These are phyloP conservation scores for Sporothrix luriei DNA, from an alignment of 2,329 filamentous ascomycete genomes.

Conservation along the genomic window DNA sequence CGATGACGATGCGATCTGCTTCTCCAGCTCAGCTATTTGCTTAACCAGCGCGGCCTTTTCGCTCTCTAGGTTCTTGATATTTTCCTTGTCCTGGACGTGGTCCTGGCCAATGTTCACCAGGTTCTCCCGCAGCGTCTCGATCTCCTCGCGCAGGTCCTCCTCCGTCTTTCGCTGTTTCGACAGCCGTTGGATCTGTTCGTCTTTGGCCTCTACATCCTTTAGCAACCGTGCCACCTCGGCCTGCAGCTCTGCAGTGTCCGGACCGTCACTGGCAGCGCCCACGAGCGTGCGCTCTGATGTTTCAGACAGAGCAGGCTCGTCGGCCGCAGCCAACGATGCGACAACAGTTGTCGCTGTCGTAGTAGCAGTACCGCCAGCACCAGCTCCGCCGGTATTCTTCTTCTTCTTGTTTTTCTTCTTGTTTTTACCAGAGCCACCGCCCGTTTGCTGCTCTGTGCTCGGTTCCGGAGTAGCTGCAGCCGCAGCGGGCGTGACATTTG, in stretches of 20 bases:
- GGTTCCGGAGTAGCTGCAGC: constrained; percentile 31
- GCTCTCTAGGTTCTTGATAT: constrained; percentile 67
- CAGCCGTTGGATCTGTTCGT: constrained; percentile 71
- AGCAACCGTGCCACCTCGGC: constrained; percentile 56
- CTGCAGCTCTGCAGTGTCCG: constrained; percentile 46
- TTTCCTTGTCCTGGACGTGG: constrained; percentile 80
- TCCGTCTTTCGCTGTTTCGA: constrained; percentile 72
- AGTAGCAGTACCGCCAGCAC: constrained; percentile 36
- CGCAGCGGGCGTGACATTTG: constrained; percentile 10
- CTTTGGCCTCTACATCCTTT: constrained; percentile 63
- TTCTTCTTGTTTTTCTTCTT: constrained; percentile 91
- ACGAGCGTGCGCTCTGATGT: constrained; percentile 38
- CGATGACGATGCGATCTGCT: constrained; percentile 58
- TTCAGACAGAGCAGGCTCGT: constrained; percentile 43
- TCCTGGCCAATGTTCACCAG: constrained; percentile 78
- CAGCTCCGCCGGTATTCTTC: constrained; percentile 52
- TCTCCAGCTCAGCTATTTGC: constrained; percentile 68
- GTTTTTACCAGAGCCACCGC: constrained; percentile 61
- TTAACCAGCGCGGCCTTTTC: constrained; percentile 69
- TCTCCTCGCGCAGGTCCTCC: constrained; percentile 79
- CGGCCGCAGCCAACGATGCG: constrained; percentile 38
- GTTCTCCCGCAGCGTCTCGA: constrained; percentile 80
- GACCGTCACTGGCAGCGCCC: constrained; percentile 35
- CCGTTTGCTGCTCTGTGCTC: constrained; percentile 26
- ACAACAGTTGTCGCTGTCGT: constrained; percentile 43